These are phyloP conservation scores for Clavulina sp. DNA, from an alignment of 768 basidiomycete species.

Conservation along the genomic window DNA sequence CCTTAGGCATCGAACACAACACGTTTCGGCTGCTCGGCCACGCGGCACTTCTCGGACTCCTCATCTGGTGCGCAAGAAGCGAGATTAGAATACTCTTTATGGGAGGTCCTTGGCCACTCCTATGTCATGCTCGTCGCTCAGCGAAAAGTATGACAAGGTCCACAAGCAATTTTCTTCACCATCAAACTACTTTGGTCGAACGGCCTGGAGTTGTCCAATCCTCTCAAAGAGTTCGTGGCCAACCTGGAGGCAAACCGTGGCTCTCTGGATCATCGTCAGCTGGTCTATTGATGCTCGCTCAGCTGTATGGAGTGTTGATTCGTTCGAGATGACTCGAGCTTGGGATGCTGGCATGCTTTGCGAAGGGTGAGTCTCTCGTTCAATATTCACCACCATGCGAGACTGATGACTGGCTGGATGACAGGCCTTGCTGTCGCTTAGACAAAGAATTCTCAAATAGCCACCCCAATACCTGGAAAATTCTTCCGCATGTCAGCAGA, in stretches of 20 bases:
- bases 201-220: no score
- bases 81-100: no score
- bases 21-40: slow-evolving; percentile 38
- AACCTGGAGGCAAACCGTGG: slow-evolving; percentile 32
- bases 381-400: no score
- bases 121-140: no score
- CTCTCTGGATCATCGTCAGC: slow-evolving; percentile 12
- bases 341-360: slow-evolving; percentile 1
- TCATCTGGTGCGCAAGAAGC: no score
- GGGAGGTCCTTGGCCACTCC: no score
- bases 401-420: no score
- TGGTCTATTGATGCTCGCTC: slow-evolving; percentile 16
- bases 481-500: no score
- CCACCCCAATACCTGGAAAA: no score
- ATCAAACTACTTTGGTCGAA: slow-evolving; percentile 25
- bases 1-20: slow-evolving; percentile 38
- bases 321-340: slow-evolving; percentile 6
- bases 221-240: slow-evolving; percentile 51
- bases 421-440: no score
- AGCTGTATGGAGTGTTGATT: slow-evolving; percentile 2
- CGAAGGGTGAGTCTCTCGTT: slow-evolving; percentile 4
- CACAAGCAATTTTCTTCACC: slow-evolving; percentile 43
- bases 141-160: slow-evolving; percentile 37
- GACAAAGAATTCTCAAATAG: no score
- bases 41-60: slow-evolving; percentile 42